Percentiles rank a stretch among this genome's conserved stretches.
Evolutionary conservation across 163 green algal species (phyloP).

Genomic region (Scenedesmus sp.): DNA sequence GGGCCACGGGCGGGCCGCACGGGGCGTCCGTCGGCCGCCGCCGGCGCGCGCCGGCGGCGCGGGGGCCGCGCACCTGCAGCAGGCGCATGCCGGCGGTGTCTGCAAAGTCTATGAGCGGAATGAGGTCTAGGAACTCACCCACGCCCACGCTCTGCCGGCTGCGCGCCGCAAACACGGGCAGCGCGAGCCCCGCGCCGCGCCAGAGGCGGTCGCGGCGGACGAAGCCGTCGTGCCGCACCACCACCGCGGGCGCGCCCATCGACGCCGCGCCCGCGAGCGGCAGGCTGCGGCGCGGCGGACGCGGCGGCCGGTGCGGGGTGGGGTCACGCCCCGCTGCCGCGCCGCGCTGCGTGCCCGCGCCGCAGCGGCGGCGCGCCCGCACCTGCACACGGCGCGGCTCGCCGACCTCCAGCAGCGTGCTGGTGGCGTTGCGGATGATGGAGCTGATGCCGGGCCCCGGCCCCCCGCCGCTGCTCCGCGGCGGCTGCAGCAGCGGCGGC

Average conservation of each 20-base stretch:
- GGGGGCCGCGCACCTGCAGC: conserved; percentile 34
- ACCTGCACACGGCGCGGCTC: conserved; percentile 55
- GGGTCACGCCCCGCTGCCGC: neutral
- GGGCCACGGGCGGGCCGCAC: too few species aligned
- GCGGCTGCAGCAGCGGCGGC: conserved; percentile 6
- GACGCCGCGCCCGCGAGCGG: conserved; percentile 23
- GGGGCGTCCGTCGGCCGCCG: too few species aligned
- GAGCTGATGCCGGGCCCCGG: neutral
- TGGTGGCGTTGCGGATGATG: conserved; percentile 32
- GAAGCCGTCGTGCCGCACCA: conserved; percentile 73
- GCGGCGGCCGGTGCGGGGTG: neutral
- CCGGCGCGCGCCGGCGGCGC: too few species aligned
- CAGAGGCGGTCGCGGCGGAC: conserved; percentile 79
- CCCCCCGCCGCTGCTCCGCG: conserved; percentile 19
- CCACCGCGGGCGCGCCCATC: conserved; percentile 54
- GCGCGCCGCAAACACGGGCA: conserved; percentile 93
- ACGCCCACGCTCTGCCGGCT: conserved; percentile 76
- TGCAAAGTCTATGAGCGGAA: conserved; percentile 84
- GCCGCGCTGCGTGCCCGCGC: neutral
- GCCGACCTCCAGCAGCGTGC: conserved; percentile 49
- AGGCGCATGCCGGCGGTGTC: conserved; percentile 53
- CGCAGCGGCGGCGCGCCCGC: neutral
- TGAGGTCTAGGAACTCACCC: conserved; percentile 94
- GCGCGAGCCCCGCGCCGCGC: conserved; percentile 86
- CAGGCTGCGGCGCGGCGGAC: conserved; percentile 10